A percentile compares a stretch with the other conserved stretches of the same genome.
These are phyloP conservation scores for Gonapodya sp. DNA, from an alignment of 192 early-diverging fungal species.

Conservation along the genomic window DNA sequence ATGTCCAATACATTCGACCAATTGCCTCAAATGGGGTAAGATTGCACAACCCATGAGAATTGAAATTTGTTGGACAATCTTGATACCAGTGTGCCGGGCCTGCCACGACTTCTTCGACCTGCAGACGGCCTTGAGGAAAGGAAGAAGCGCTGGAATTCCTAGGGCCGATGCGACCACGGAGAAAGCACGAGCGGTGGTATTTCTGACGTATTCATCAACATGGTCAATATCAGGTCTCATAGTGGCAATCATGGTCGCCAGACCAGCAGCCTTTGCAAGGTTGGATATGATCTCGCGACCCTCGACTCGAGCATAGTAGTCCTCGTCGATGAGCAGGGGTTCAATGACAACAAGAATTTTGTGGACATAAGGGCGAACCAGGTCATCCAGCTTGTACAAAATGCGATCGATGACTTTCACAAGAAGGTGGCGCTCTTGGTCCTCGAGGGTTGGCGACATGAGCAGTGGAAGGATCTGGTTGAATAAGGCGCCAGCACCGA, in stretches of 20 bases:
- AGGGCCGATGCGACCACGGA: constrained; percentile 94
- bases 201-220: constrained; percentile 93
- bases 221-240: constrained; percentile 99
- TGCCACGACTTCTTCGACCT: constrained; percentile 94
- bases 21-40: constrained; percentile 81
- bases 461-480: constrained; percentile 92
- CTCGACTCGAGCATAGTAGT: constrained; percentile 95
- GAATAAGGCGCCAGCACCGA: constrained; percentile 89
- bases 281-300: constrained; percentile 97
- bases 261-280: constrained; percentile 90
- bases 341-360: constrained; percentile 99
- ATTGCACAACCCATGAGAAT: constrained; percentile 89
- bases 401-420: constrained; percentile 97
- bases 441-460: constrained; percentile 94
- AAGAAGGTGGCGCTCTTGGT: constrained; percentile 95
- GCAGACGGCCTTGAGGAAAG: constrained; percentile 94
- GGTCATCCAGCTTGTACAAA: constrained; percentile 89
- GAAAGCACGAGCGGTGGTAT: constrained; percentile 95
- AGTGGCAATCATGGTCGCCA: constrained; percentile 95
- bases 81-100: constrained; percentile 95
- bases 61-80: constrained; percentile 95
- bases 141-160: constrained; percentile 85
- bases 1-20: constrained; percentile 85
- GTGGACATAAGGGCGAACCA: constrained; percentile 93
- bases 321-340: constrained; percentile 92